phyloP scores from a whole-genome alignment of 164 flowering plant species.

The Umbilicus rupestris region DNA sequence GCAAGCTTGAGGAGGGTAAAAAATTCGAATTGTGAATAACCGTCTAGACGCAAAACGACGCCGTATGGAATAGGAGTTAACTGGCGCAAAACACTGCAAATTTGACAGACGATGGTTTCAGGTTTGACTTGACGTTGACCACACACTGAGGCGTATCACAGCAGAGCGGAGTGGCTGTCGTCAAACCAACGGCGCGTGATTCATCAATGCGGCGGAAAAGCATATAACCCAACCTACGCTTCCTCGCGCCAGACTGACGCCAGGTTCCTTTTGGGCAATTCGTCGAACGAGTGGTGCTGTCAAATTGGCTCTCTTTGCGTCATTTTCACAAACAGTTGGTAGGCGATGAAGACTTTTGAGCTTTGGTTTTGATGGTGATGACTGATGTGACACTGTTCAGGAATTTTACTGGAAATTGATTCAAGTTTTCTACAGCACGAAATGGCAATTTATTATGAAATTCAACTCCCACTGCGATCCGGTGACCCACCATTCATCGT shows the following conservation, averaged over 20 bases:
- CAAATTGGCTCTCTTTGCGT: background rate
- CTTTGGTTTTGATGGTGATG: background rate
- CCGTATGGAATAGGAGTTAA: background rate
- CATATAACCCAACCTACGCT: background rate
- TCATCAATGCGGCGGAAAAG: background rate
- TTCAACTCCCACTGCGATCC: slow-evolving; percentile 1
- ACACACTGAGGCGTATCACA: background rate
- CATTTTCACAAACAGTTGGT: slow-evolving; percentile 5
- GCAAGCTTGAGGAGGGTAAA: slow-evolving; percentile 1
- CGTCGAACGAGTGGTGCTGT: background rate
- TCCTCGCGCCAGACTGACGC: background rate
- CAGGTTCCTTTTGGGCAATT: background rate
- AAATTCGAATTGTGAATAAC: background rate
- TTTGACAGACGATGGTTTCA: background rate
- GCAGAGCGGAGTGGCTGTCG: background rate
- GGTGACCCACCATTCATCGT: slow-evolving; percentile 9
- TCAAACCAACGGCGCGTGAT: slow-evolving; percentile 1
- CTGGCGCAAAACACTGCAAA: background rate
- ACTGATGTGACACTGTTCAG: too few relatives aligned
- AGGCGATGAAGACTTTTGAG: background rate
- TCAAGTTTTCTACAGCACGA: background rate
- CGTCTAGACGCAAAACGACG: background rate
- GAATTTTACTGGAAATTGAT: background rate
- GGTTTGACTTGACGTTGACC: slow-evolving; percentile 8
- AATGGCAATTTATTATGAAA: background rate